Base-by-base conservation (phyloP, 1,284 basidiomycete genomes). In the Trichosporon inkin region DNA sequence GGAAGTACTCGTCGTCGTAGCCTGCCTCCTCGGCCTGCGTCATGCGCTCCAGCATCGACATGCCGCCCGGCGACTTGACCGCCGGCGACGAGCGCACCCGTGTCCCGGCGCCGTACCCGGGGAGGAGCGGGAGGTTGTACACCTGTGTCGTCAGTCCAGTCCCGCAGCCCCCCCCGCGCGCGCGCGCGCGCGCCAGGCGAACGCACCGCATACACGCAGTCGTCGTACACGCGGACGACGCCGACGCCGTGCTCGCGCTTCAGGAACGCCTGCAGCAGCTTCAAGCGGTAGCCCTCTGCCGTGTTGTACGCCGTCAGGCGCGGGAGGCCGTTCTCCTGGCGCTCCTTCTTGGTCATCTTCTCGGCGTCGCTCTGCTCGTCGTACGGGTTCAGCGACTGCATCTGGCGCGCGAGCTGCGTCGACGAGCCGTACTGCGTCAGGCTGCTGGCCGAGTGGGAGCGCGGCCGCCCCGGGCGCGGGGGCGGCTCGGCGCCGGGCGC, bases 161-260 rank as follows among this genome's bases (percentile, higher is more conserved):
- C 34, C 14, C 10, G 8, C 19, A n/a, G 38, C 13, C n/a, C 10
- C 19, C 5, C 13, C n/a, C n/a, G n/a, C n/a, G n/a, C n/a, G n/a
- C n/a, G n/a, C n/a, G n/a, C n/a, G n/a, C n/a, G n/a, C n/a, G n/a
- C n/a, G n/a, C n/a, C n/a, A n/a, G n/a, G n/a, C n/a, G n/a, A 17
- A 84, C 88, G 78, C 65, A 93, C 90, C 53, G 87, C 89, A 78
- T 94, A 97, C 64, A 92, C 80, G 2, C 92, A 93, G 76, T 97
- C 93, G 73, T 97, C 93, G 71, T 91, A 97, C 1, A 92, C 84
- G 58, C 93, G 82, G 5, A 79, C 75, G 0, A 93, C 92, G 1
- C 84, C 82, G 10, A 95, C 92, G 56, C 93, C 94, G 73, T 97
- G 94, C 73, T 97, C 94, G 56, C 93, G 82, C 75, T 93, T 93